Conservation (phyloP, 768 basidiomycete species). For the Suillus decipiens region DNA sequence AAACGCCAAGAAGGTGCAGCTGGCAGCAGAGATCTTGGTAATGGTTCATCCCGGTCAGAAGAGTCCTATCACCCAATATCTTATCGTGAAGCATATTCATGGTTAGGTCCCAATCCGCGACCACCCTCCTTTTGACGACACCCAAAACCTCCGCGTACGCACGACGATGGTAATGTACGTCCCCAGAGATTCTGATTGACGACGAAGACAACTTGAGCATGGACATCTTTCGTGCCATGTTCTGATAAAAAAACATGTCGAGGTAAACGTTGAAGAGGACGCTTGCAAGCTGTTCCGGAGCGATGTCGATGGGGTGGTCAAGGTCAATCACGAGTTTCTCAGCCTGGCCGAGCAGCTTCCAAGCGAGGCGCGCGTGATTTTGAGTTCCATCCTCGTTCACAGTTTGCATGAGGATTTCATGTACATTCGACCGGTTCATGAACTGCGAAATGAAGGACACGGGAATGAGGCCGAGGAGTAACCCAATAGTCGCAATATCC, state of each 20-base stretch:
- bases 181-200: not conserved
- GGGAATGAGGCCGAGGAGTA: not conserved
- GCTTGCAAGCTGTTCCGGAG: not conserved
- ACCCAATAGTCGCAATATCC: not conserved
- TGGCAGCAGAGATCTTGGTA: constrained; percentile 51
- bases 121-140: not conserved
- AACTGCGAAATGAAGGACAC: not conserved
- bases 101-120: constrained; percentile 27
- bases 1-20: constrained; percentile 42
- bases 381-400: not conserved
- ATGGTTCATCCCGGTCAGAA: constrained; percentile 32
- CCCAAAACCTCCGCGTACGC: not conserved
- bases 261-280: not conserved
- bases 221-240: not conserved
- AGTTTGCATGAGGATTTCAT: constrained; percentile 16
- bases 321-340: not conserved
- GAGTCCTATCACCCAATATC: constrained; percentile 14
- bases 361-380: not conserved
- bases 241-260: not conserved
- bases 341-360: not conserved
- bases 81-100: constrained; percentile 37
- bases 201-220: not conserved
- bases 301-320: not conserved
- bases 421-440: not conserved
- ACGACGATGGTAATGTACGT: not conserved